A percentile compares a stretch with the other conserved stretches of the same genome.
Evolutionary conservation across 208 protist genomes (phyloP).

Genomic region (Trypanosoma platydactyli): DNA sequence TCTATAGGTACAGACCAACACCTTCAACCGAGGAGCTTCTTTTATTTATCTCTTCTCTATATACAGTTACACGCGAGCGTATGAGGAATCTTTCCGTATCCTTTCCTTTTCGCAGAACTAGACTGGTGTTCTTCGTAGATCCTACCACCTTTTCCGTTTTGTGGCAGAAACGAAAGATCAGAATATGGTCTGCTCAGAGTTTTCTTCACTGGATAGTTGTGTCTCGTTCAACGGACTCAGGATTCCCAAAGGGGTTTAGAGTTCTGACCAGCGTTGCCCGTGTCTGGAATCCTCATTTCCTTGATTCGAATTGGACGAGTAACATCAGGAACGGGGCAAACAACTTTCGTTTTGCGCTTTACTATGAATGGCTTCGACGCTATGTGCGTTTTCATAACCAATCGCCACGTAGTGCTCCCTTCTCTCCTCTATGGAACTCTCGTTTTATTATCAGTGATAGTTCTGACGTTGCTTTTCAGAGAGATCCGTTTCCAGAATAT

Average conservation of each 20-base stretch:
- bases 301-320: constrained; percentile 9
- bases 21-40: not conserved
- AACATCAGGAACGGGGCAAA: constrained; percentile 8
- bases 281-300: not conserved
- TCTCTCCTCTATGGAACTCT: not conserved
- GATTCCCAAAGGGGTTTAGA: not conserved
- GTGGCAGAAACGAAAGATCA: constrained; percentile 2
- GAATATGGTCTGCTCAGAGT: not conserved
- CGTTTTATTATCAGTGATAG: constrained; percentile 18
- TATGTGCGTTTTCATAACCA: constrained; percentile 4
- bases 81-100: not conserved
- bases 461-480: constrained; percentile 17
- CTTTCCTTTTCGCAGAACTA: constrained; percentile 1
- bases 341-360: constrained; percentile 14
- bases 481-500: constrained; percentile 6
- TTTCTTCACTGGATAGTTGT: constrained; percentile 10
- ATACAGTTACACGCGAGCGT: not conserved
- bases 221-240: not conserved
- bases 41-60: constrained; percentile 3
- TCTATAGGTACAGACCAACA: constrained; percentile 5
- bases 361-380: constrained; percentile 13
- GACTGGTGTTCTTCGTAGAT: constrained; percentile 7
- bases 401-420: not conserved
- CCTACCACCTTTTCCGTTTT: not conserved
- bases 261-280: not conserved